Conservation (phyloP, 1,139 yeast species). For the Blastobotrys arbuscula region DNA sequence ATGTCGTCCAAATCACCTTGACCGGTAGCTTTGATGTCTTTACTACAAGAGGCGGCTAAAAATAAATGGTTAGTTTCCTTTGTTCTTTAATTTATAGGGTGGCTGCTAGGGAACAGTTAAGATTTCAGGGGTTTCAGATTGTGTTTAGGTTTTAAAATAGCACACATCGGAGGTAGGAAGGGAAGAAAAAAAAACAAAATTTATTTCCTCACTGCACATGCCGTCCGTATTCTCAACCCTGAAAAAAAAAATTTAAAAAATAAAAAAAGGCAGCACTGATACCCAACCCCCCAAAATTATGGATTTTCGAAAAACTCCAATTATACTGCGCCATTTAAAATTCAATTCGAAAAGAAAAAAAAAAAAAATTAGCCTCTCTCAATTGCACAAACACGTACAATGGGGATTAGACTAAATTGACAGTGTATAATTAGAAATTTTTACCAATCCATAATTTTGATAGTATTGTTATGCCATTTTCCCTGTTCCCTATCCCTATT, state of each 20-base stretch:
- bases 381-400: too few relatives aligned
- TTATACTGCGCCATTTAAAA: neutral
- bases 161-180: neutral
- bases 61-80: conserved; percentile 1
- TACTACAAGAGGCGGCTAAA: conserved; percentile 9
- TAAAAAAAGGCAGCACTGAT: neutral
- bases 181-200: neutral
- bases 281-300: neutral
- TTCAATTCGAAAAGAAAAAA: too few relatives aligned
- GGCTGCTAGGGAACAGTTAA: too few relatives aligned
- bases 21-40: conserved; percentile 41
- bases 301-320: neutral
- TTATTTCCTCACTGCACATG: neutral
- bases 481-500: too few relatives aligned
- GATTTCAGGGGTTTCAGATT: conserved; percentile 1
- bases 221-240: neutral
- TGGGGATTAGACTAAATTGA: too few relatives aligned
- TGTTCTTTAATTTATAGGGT: neutral
- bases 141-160: neutral
- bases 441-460: too few relatives aligned
- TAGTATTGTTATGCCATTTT: too few relatives aligned
- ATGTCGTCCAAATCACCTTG: conserved; percentile 72
- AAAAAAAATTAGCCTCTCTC: too few relatives aligned
- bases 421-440: too few relatives aligned
- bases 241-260: neutral